These are phyloP conservation scores for Daldinia eschscholtzii DNA, from an alignment of 2,329 filamentous ascomycete species.

Conservation along the genomic window DNA sequence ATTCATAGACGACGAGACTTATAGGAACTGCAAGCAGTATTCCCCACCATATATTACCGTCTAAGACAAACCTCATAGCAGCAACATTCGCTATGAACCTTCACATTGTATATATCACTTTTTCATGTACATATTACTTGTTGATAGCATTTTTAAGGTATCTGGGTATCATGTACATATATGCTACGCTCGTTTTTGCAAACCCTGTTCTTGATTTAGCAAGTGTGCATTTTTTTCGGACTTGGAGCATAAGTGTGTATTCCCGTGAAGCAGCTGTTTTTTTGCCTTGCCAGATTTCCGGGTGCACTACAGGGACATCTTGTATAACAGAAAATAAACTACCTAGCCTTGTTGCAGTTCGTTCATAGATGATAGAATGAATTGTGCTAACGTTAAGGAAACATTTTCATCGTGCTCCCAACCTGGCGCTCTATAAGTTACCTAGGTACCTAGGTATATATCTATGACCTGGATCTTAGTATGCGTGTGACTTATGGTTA, in stretches of 20 bases:
- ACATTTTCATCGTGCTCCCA: neutral
- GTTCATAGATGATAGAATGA: neutral
- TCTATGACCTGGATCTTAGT: neutral
- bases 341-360: neutral
- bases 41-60: neutral
- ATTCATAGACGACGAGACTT: neutral
- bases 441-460: neutral
- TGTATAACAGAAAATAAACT: neutral
- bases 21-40: conserved; percentile 7
- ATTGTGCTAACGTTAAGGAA: neutral
- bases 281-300: no score
- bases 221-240: neutral
- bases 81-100: conserved; percentile 12
- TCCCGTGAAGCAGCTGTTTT: neutral
- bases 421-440: neutral
- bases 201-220: neutral
- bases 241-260: neutral
- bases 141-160: conserved; percentile 31
- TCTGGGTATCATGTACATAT: conserved; percentile 35
- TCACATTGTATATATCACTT: conserved; percentile 37
- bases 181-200: conserved; percentile 31
- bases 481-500: neutral
- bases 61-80: conserved; percentile 11
- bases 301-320: neutral
- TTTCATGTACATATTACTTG: conserved; percentile 34